A percentile compares a stretch with the other conserved stretches of the same genome.
Conservation (phyloP, 1,284 basidiomycete species). For the Naganishia sp. region DNA sequence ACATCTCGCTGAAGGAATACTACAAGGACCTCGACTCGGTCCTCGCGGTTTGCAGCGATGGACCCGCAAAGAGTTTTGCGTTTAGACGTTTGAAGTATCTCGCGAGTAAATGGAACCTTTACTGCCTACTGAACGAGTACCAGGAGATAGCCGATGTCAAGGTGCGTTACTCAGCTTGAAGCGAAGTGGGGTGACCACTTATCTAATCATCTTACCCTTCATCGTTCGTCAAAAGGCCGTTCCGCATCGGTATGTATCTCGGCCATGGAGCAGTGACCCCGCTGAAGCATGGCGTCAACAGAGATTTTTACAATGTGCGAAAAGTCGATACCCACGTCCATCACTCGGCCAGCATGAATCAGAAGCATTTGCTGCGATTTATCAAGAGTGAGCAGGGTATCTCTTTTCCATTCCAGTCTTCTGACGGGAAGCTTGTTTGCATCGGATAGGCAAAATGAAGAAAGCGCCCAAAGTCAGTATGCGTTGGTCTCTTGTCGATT, state of each 20-base stretch:
- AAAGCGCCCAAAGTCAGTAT: slow-evolving; percentile 56
- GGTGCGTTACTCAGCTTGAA: slow-evolving; percentile 52
- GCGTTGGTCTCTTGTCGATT: no score
- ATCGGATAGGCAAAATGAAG: slow-evolving; percentile 51
- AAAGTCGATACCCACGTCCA: slow-evolving; percentile 99
- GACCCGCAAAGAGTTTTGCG: slow-evolving; percentile 94
- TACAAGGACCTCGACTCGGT: slow-evolving; percentile 95
- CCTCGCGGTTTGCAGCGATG: slow-evolving; percentile 81
- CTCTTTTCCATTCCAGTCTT: neutral
- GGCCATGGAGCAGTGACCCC: slow-evolving; percentile 14
- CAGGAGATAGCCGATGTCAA: slow-evolving; percentile 97
- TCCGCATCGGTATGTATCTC: slow-evolving; percentile 62
- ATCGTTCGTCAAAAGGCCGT: slow-evolving; percentile 59
- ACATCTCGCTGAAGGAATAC: slow-evolving; percentile 73
- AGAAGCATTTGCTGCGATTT: slow-evolving; percentile 98
- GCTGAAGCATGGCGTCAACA: slow-evolving; percentile 44
- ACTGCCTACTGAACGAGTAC: slow-evolving; percentile 87
- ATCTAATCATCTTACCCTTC: neutral
- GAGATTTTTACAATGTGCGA: slow-evolving; percentile 97
- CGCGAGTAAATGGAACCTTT: slow-evolving; percentile 94
- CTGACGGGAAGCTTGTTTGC: neutral
- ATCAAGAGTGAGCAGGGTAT: slow-evolving; percentile 79
- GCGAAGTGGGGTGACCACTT: slow-evolving; percentile 25
- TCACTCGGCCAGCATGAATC: slow-evolving; percentile 98
- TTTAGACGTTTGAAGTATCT: slow-evolving; percentile 91